Base-by-base conservation (phyloP, 805 yeast genomes). In the Ogataea paraovalis region DNA sequence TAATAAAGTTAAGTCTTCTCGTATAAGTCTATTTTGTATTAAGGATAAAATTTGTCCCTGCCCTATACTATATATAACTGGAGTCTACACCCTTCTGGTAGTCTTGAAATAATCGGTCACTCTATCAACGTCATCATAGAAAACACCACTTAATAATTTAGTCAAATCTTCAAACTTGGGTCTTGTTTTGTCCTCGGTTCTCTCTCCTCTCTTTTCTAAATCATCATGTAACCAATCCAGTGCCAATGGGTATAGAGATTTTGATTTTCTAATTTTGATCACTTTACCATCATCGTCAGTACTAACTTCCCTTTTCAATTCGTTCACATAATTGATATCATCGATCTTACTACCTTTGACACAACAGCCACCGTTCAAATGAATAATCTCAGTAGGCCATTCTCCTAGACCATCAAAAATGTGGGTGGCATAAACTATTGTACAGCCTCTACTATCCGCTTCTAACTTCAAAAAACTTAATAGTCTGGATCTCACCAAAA, bases 371-470 rank as follows among this genome's bases (percentile, higher is more conserved):
- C 79, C 76, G 56, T 78, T 81, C 53, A 94, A 70, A 65, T 94
- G 99, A 13, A 83, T 74, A 8, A 94, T 72, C 45, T 85, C 73
- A 34, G 95, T 86, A 25, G 97, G 96, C 96, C 98, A 94, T 41
- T 75, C 73, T 13, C 88, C 89, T 48, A 94, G 75, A 0, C 99
- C 99, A 60, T 94, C 99, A 65, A 94, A 94, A 42, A 94, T 94
- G 61, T 94, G 99, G 0, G 99, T 94, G 2, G 98, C 94, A 62
- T 94, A 94, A 3, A 92, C 82, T 33, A 94, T 87, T 42, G 90
- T 81, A 51, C 95, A 82, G 18, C 75, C 67, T 49, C 98, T 74
- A 0, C 69, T 61, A 42, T 70, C 71, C 4, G 97, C 88, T 63
- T 94, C 99, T n/a, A 67, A 60, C 54, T 75, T 76, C 56, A 94